phyloP scores from a whole-genome alignment of 202 grass and related monocot genomes.

The Elaeis oleifera region DNA sequence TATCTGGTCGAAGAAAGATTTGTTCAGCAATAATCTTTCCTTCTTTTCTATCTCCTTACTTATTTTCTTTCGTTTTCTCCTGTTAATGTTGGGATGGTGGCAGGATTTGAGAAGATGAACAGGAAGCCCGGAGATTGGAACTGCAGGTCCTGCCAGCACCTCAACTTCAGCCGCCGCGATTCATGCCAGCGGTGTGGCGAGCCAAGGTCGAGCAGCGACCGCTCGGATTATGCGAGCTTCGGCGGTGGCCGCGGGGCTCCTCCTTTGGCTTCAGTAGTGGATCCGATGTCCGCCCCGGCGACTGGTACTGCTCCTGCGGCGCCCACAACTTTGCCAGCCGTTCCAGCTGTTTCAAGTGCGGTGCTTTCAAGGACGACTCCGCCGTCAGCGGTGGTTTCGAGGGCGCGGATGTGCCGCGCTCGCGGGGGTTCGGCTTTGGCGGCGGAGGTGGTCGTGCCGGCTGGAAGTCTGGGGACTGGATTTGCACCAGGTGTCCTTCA shows the following conservation, averaged over 20 bases:
- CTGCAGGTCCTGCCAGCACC: constrained; percentile 28
- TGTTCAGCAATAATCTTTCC: too few relatives aligned
- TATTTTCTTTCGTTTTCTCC: neutral
- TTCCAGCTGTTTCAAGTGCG: constrained; percentile 25
- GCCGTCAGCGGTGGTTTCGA: constrained; percentile 10
- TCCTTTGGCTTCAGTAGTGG: constrained; percentile 11
- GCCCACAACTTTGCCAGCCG: constrained; percentile 31
- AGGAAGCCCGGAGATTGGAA: constrained; percentile 30
- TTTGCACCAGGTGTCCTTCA: constrained; percentile 21
- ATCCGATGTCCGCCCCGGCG: constrained; percentile 20
- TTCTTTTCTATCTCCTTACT: too few relatives aligned
- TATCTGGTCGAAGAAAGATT: too few relatives aligned
- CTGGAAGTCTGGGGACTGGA: constrained; percentile 21
- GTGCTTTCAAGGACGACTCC: constrained; percentile 13
- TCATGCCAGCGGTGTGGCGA: constrained; percentile 22
- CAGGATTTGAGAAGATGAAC: constrained; percentile 22
- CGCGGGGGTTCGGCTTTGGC: constrained; percentile 15
- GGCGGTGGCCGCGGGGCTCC: constrained; percentile 9
- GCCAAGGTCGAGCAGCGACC: constrained; percentile 7
- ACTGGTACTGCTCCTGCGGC: constrained; percentile 29
- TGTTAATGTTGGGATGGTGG: neutral
- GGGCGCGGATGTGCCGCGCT: constrained; percentile 22
- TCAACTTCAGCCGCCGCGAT: constrained; percentile 30
- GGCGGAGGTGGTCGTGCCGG: neutral
- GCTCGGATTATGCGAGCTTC: constrained; percentile 20